A percentile compares a stretch with the other conserved stretches of the same genome.
These are phyloP conservation scores for Clitopilus hobsonii DNA, from an alignment of 768 basidiomycete species.

Conservation along the genomic window DNA sequence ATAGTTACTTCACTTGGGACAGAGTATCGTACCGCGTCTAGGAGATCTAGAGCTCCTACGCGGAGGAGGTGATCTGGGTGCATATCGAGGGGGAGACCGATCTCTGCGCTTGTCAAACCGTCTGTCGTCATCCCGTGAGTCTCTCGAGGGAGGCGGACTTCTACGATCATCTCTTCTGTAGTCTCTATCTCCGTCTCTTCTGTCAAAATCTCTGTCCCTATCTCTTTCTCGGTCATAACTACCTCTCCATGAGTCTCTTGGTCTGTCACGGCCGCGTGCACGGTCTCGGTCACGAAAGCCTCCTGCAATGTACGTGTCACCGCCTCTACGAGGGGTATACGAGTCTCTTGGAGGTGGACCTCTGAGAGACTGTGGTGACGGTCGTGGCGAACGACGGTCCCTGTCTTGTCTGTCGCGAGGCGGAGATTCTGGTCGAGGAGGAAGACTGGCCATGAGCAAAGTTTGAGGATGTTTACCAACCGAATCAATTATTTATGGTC, in stretches of 20 bases:
- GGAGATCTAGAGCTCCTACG: conserved; percentile 16
- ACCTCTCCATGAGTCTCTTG: conserved; percentile 16
- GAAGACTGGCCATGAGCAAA: conserved; percentile 30
- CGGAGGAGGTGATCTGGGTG: conserved; percentile 17
- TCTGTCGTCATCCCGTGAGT: conserved; percentile 9
- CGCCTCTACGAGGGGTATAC: conserved; percentile 13
- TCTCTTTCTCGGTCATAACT: conserved; percentile 19
- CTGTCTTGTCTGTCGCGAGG: conserved; percentile 19
- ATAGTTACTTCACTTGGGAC: background rate
- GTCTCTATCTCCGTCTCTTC: conserved; percentile 14
- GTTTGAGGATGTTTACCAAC: background rate
- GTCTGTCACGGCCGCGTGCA: conserved; percentile 22
- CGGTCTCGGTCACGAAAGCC: conserved; percentile 9
- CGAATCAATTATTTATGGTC: background rate
- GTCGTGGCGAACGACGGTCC: conserved; percentile 21
- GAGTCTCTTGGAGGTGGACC: conserved; percentile 13
- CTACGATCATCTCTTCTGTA: conserved; percentile 13
- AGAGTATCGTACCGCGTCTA: conserved; percentile 11
- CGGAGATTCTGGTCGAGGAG: conserved; percentile 32
- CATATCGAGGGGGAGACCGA: conserved; percentile 14
- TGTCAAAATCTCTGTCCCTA: conserved; percentile 15
- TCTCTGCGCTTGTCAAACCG: conserved; percentile 1
- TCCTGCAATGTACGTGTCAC: conserved; percentile 10
- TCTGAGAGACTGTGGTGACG: conserved; percentile 13
- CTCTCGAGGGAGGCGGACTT: background rate